Evolutionary conservation across 305 asterid genomes (phyloP).

Genomic region (Rubia tinctorum): DNA sequence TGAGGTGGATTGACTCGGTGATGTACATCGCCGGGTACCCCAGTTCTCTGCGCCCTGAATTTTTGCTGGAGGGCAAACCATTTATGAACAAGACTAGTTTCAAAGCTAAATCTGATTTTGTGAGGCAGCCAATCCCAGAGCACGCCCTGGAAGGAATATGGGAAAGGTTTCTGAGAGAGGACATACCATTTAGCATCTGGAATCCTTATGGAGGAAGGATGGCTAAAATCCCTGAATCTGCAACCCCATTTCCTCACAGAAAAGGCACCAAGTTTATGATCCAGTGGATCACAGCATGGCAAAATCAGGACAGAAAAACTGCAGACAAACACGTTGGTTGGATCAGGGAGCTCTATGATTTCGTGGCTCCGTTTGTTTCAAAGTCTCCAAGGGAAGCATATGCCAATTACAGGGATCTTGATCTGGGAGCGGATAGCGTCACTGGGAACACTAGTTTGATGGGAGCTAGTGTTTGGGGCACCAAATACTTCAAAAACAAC

Average conservation of each 20-base stretch:
- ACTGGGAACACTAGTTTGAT: conserved; percentile 16
- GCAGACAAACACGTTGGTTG: conserved; percentile 1
- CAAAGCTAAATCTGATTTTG: conserved; percentile 5
- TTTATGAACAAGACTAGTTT: neutral
- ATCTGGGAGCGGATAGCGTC: conserved; percentile 34
- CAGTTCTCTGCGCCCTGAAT: neutral
- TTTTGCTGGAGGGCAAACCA: conserved; percentile 1
- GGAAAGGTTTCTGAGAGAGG: conserved; percentile 6
- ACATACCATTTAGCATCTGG: neutral
- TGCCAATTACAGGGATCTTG: conserved; percentile 20
- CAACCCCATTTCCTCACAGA: conserved; percentile 3
- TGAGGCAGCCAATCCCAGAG: neutral
- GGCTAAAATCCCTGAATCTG: conserved; percentile 7
- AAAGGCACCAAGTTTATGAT: conserved; percentile 6
- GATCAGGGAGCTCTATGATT: conserved; percentile 12
- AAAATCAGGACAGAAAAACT: neutral
- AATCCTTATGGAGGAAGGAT: conserved; percentile 7
- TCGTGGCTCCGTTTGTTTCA: conserved; percentile 45
- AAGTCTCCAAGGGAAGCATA: conserved; percentile 51
- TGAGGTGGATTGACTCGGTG: conserved; percentile 10
- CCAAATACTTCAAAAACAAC: conserved; percentile 18
- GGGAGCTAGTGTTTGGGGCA: conserved; percentile 40
- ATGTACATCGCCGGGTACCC: conserved; percentile 7
- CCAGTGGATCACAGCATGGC: conserved; percentile 3
- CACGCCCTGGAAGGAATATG: conserved; percentile 2